Evolutionary conservation across 2,329 filamentous ascomycete species (phyloP).

Genomic region (Clathrospora elynae): DNA sequence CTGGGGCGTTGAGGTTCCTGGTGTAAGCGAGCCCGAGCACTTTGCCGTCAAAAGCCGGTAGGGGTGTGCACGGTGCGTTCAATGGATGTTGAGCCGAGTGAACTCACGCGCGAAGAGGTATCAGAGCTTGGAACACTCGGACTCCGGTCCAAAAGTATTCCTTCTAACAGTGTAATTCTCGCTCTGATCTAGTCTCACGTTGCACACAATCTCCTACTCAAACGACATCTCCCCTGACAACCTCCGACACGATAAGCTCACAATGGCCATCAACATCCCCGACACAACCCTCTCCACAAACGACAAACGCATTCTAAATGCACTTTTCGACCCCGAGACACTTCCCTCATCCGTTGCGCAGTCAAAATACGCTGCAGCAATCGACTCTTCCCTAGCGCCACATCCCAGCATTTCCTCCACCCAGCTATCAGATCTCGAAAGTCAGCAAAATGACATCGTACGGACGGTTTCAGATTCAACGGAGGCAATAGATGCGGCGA

Average conservation of each 20-base stretch:
- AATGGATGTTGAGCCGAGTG: conserved; percentile 13
- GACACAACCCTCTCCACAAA: conserved; percentile 53
- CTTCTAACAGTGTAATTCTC: too few relatives aligned
- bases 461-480: conserved; percentile 13
- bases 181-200: background rate
- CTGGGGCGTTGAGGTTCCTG: too few relatives aligned
- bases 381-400: conserved; percentile 48
- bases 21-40: conserved; percentile 1
- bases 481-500: conserved; percentile 27
- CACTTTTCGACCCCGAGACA: conserved; percentile 50
- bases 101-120: conserved; percentile 2
- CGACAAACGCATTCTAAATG: conserved; percentile 46
- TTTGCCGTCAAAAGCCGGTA: conserved; percentile 12
- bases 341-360: conserved; percentile 57
- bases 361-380: conserved; percentile 51
- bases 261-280: conserved; percentile 45
- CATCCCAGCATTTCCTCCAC: conserved; percentile 49
- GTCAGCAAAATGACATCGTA: conserved; percentile 53
- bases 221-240: background rate
- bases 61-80: too few relatives aligned
- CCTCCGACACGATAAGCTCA: conserved; percentile 3
- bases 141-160: too few relatives aligned
- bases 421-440: conserved; percentile 50
- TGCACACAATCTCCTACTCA: background rate
- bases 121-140: too few relatives aligned